phyloP scores from a whole-genome alignment of 306 rosid genomes.

The Amphicarpaea edgeworthii region DNA sequence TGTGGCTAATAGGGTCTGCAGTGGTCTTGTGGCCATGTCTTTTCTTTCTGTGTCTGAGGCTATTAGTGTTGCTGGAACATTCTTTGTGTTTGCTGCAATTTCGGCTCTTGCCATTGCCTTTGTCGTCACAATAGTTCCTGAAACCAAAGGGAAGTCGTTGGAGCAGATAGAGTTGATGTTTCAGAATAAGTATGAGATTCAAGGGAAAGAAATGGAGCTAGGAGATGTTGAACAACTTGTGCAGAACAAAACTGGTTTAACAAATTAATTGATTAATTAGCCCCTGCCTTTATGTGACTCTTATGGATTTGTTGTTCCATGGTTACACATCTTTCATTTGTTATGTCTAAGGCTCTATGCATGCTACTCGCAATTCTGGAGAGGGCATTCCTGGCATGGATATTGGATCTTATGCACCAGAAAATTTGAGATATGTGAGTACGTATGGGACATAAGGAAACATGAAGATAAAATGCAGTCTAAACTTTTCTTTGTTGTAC shows the following conservation, averaged over 20 bases:
- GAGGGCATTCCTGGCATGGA: constrained; percentile 44
- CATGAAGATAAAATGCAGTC: constrained; percentile 14
- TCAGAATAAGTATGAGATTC: constrained; percentile 63
- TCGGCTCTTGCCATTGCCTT: constrained; percentile 76
- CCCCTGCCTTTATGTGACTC: neutral
- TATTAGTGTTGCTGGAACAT: constrained; percentile 69
- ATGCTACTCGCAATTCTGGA: constrained; percentile 22
- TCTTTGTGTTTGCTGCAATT: constrained; percentile 75
- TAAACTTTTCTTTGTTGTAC: constrained; percentile 35
- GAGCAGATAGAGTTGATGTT: constrained; percentile 88
- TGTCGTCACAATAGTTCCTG: constrained; percentile 72
- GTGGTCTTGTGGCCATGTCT: constrained; percentile 94
- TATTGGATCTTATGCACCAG: constrained; percentile 32
- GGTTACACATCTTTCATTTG: constrained; percentile 38
- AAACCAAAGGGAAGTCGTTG: constrained; percentile 92
- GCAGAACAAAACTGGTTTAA: constrained; percentile 59
- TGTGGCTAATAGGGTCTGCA: constrained; percentile 84
- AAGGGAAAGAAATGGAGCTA: constrained; percentile 66
- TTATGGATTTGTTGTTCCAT: constrained; percentile 45
- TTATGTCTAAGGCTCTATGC: constrained; percentile 37
- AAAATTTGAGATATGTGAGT: constrained; percentile 32
- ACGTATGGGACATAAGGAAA: constrained; percentile 40
- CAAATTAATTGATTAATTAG: constrained; percentile 39
- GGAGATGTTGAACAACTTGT: constrained; percentile 92
- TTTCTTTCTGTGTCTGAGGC: constrained; percentile 74